Evolutionary conservation across 495 filamentous ascomycete genomes (phyloP), one percentile per base, ranked within the genome.

Genomic region (Hapsidospora chrysogenum): DNA sequence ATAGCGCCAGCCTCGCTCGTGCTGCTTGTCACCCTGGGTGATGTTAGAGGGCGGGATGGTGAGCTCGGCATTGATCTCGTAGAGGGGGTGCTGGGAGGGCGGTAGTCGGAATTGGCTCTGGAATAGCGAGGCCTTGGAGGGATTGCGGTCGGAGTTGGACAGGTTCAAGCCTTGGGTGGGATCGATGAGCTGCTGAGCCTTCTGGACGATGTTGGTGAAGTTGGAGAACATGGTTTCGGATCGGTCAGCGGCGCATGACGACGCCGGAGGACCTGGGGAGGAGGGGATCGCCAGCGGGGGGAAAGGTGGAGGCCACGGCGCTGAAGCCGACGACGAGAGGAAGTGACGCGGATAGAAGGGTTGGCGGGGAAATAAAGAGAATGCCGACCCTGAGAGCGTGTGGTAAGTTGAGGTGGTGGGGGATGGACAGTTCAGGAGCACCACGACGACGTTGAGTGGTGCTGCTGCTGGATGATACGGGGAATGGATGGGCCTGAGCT

Each of bases 101-200:
- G 89, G 89, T 3, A 97, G 76, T 40, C 87, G 82, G 60, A 96
- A 97, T 53, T 97, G 92, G 51, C 80, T 75, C 60, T 89, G 85
- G 63, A 96, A 97, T 33, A 95, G 70, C 33, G 75, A 78, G 21
- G 86, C 73, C 62, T 95, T 97, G 47, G 86, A 86, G 25, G 87
- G 84, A 44, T 79, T 75, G 38, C 66, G 64, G 56, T 85, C 79
- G 39, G 76, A 64, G 38, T 76, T 64, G 35, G 72, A 72, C 49
- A 78, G 57, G 50, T 67, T 72, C 38, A 70, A 65, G 45, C 76
- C 69, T 55, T 77, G 76, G 44, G 72, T 72, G 29, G 77, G 78
- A 58, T 89, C 85, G 63, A 97, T 89, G 57, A 94, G 66, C 51
- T 86, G 85, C 45, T 66, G 63, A 37, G 89, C 89, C 66, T 86